Conservation (phyloP, 768 basidiomycete species). For the Xerocomellus chrysenteron region DNA sequence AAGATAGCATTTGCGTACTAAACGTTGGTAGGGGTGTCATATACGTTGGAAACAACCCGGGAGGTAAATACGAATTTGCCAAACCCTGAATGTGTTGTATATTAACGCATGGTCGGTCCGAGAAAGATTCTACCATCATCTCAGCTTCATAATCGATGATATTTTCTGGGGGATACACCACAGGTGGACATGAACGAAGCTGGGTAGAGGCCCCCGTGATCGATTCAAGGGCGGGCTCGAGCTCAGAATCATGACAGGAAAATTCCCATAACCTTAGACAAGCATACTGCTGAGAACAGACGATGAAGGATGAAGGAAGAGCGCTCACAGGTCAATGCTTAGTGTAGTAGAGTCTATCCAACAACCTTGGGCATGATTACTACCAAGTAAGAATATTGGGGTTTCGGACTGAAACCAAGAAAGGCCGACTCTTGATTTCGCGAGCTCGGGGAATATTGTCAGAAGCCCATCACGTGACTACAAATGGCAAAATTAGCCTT, state of each 20-base stretch:
- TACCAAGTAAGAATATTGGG: constrained; percentile 25
- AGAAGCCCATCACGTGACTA: constrained; percentile 25
- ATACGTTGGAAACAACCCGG: neutral
- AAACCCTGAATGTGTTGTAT: constrained; percentile 7
- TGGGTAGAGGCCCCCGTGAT: neutral
- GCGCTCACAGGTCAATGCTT: constrained; percentile 21
- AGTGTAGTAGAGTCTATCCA: constrained; percentile 25
- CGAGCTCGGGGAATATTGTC: constrained; percentile 26
- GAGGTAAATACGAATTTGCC: neutral
- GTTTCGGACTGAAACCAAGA: constrained; percentile 30
- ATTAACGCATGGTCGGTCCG: constrained; percentile 3
- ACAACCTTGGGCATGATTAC: neutral
- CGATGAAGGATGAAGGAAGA: neutral
- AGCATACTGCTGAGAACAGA: neutral
- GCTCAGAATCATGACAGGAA: constrained; percentile 19
- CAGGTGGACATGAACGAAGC: neutral
- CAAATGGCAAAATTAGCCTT: constrained; percentile 1
- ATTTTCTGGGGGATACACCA: neutral
- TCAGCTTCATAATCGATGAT: neutral
- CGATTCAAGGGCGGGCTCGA: constrained; percentile 9
- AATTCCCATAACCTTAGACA: constrained; percentile 26
- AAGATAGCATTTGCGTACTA: neutral
- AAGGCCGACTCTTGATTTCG: constrained; percentile 18
- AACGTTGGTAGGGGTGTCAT: neutral
- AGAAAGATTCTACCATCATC: constrained; percentile 16